phyloP scores from a whole-genome alignment of 345 rosid species.

The Boechera retrofracta region DNA sequence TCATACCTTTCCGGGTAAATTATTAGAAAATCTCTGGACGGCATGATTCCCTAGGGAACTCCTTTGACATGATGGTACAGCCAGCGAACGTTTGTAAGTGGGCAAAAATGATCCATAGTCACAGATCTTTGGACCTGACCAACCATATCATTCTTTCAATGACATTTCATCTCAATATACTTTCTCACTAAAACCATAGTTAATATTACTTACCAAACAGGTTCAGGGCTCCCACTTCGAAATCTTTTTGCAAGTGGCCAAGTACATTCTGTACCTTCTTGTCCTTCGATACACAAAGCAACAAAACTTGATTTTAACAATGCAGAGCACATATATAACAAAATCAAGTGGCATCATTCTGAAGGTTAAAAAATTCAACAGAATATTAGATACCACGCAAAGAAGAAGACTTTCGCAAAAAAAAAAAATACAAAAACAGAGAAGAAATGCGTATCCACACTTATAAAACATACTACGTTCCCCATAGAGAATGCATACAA shows the following conservation, averaged over 20 bases:
- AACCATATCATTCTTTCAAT: slow-evolving; percentile 36
- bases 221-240: slow-evolving; percentile 52
- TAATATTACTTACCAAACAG: slow-evolving; percentile 61
- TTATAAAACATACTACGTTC: too few species aligned
- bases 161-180: slow-evolving; percentile 19
- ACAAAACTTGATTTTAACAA: slow-evolving; percentile 27
- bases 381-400: too few species aligned
- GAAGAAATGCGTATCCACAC: too few species aligned
- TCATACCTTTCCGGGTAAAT: too few species aligned
- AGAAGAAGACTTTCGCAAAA: too few species aligned
- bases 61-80: slow-evolving; percentile 46
- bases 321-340: neutral
- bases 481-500: too few species aligned
- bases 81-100: slow-evolving; percentile 46
- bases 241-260: slow-evolving; percentile 71
- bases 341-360: slow-evolving; percentile 14
- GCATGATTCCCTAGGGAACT: slow-evolving; percentile 35
- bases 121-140: slow-evolving; percentile 63
- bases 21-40: too few species aligned
- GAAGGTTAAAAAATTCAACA: neutral
- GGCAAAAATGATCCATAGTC: slow-evolving; percentile 83
- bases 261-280: slow-evolving; percentile 64
- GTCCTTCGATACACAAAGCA: slow-evolving; percentile 60
- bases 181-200: slow-evolving; percentile 6
- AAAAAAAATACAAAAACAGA: too few species aligned